These are phyloP conservation scores for Akanthomyces dipterigenus DNA, from an alignment of 2,329 filamentous ascomycete genomes.

Conservation along the genomic window DNA sequence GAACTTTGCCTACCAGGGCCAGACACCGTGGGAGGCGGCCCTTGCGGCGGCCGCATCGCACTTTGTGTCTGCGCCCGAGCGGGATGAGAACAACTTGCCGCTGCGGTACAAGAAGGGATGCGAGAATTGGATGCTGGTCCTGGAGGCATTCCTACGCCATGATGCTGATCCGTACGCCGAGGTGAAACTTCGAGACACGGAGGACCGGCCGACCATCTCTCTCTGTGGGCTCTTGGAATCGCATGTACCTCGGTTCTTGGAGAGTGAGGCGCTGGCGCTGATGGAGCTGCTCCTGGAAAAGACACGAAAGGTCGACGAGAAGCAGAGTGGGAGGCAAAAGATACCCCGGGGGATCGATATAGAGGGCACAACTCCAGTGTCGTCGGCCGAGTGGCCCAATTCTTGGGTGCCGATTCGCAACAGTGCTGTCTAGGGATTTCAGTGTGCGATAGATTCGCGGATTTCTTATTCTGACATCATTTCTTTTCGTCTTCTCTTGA, in stretches of 20 bases:
- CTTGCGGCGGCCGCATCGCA: neutral
- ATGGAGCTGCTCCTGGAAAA: neutral
- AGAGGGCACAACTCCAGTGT: neutral
- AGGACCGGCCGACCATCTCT: neutral
- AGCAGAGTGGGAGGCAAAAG: neutral
- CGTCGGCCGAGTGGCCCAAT: neutral
- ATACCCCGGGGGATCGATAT: neutral
- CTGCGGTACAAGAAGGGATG: neutral
- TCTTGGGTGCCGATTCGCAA: slow-evolving; percentile 6
- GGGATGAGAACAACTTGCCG: neutral
- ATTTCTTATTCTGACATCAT: neutral
- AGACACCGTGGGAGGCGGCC: slow-evolving; percentile 3
- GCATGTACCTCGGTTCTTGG: neutral
- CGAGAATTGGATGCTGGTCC: neutral
- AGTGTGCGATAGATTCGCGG: neutral
- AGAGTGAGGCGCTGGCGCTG: neutral
- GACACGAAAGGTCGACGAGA: neutral
- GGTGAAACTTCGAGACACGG: neutral
- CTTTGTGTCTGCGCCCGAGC: neutral
- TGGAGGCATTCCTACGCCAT: neutral
- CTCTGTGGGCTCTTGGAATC: neutral
- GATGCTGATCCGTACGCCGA: slow-evolving; percentile 5
- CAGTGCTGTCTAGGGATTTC: neutral
- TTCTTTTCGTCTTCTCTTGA: neutral
- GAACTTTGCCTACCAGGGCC: neutral